A percentile compares a stretch with the other conserved stretches of the same genome.
Evolutionary conservation across 441 rosid species (phyloP).

Genomic region (Mallotus japonicus): DNA sequence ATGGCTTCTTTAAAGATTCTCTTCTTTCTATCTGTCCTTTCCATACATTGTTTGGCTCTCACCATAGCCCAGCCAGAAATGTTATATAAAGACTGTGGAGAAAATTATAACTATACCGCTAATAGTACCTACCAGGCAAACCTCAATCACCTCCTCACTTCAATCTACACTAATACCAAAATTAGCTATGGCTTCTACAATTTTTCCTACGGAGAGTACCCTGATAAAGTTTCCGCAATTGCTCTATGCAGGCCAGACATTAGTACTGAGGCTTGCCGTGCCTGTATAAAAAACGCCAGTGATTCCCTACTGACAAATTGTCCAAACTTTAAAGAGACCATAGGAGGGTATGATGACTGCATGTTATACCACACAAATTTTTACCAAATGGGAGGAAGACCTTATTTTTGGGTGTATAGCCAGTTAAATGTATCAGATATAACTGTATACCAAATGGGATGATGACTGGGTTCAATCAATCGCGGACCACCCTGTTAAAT

Average conservation of each 20-base stretch:
- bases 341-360: conserved; percentile 1
- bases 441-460: too few species aligned
- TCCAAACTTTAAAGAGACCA: conserved; percentile 8
- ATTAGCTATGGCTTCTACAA: conserved; percentile 24
- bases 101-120: conserved; percentile 12
- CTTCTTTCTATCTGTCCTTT: neutral
- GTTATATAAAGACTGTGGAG: neutral
- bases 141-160: conserved; percentile 20
- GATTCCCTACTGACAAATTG: neutral
- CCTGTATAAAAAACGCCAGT: conserved; percentile 1
- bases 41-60: neutral
- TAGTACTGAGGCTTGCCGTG: neutral
- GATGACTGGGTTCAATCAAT: conserved; percentile 3
- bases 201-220: conserved; percentile 13
- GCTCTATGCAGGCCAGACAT: conserved; percentile 29
- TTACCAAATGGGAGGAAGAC: neutral
- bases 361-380: conserved; percentile 14
- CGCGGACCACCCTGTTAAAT: neutral
- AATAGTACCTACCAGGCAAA: conserved; percentile 23
- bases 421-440: neutral
- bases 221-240: conserved; percentile 9
- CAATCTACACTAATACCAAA: conserved; percentile 7
- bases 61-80: neutral
- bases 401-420: neutral
- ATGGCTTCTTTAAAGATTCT: neutral